A percentile compares a stretch with the other conserved stretches of the same genome.
phyloP scores from a whole-genome alignment of 163 green algal species.

The Coccomyxa subellipsoidea region DNA sequence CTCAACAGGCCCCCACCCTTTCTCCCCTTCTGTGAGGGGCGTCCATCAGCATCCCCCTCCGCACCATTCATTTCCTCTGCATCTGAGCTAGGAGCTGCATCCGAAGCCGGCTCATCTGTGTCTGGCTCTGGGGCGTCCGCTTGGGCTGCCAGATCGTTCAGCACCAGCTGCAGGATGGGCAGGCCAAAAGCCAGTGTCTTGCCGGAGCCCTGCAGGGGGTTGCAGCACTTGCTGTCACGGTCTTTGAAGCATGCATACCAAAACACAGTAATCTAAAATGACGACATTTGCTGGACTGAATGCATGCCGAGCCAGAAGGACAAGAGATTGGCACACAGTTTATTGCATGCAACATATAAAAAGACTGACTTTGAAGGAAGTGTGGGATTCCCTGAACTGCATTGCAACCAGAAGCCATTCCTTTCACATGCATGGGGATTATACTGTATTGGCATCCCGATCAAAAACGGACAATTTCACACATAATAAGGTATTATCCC shows the following conservation, averaged over 20 bases:
- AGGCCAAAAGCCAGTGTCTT: slow-evolving; percentile 97
- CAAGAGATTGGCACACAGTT: too few relatives aligned
- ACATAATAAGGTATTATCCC: too few relatives aligned
- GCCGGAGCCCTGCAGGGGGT: slow-evolving; percentile 54
- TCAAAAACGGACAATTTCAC: too few relatives aligned
- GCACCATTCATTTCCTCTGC: background rate
- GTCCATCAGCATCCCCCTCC: background rate
- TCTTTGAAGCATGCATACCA: background rate
- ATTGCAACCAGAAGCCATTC: too few relatives aligned
- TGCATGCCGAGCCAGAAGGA: too few relatives aligned
- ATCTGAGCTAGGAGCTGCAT: background rate
- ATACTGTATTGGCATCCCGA: too few relatives aligned
- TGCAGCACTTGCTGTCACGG: too few relatives aligned
- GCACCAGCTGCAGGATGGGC: slow-evolving; percentile 78
- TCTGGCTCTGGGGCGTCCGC: slow-evolving; percentile 3
- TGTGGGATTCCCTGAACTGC: too few relatives aligned
- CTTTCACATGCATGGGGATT: too few relatives aligned
- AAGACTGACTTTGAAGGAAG: too few relatives aligned
- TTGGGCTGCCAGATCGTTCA: slow-evolving; percentile 49
- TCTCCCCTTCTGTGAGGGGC: background rate
- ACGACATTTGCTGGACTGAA: too few relatives aligned
- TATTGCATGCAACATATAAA: too few relatives aligned
- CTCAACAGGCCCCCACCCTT: slow-evolving; percentile 37
- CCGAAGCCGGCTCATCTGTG: background rate
- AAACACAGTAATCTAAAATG: background rate